These are phyloP conservation scores for Sinapis alba DNA, from an alignment of 441 rosid species.

Conservation along the genomic window DNA sequence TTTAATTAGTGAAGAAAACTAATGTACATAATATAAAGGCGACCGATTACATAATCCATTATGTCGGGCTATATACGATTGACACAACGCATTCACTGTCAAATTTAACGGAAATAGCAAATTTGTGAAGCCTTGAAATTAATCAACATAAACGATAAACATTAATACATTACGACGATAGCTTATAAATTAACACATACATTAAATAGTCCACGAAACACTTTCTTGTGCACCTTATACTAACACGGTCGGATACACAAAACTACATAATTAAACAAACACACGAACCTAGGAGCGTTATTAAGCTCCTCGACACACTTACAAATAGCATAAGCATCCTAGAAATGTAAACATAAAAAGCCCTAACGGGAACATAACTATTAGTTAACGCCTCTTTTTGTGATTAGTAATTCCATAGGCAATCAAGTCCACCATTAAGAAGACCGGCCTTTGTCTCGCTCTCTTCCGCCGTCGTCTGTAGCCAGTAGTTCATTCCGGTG, in stretches of 20 bases:
- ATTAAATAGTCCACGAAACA: constrained; percentile 19
- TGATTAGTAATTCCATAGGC: constrained; percentile 65
- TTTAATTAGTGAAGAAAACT: constrained; percentile 12
- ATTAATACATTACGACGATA: constrained; percentile 24
- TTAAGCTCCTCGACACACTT: constrained; percentile 18
- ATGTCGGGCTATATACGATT: constrained; percentile 23
- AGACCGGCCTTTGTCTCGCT: constrained; percentile 45
- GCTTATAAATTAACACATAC: constrained; percentile 7
- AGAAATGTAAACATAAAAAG: constrained; percentile 3
- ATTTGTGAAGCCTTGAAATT: not conserved
- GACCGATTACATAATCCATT: constrained; percentile 4
- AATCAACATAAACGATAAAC: constrained; percentile 4
- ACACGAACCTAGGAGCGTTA: constrained; percentile 13
- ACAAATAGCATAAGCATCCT: constrained; percentile 5
- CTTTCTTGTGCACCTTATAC: not conserved
- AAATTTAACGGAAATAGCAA: constrained; percentile 7
- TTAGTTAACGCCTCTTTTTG: not conserved
- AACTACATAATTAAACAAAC: not conserved
- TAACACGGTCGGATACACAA: not conserved
- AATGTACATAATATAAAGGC: constrained; percentile 1
- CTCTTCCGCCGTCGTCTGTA: constrained; percentile 37
- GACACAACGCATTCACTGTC: not conserved
- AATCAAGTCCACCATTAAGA: constrained; percentile 65
- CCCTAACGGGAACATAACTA: constrained; percentile 30
- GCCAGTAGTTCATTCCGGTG: constrained; percentile 46